Percentiles rank a stretch among this genome's conserved stretches.
Evolutionary conservation across 1,284 basidiomycete genomes (phyloP).

Genomic region (Schizophyllum amplum): DNA sequence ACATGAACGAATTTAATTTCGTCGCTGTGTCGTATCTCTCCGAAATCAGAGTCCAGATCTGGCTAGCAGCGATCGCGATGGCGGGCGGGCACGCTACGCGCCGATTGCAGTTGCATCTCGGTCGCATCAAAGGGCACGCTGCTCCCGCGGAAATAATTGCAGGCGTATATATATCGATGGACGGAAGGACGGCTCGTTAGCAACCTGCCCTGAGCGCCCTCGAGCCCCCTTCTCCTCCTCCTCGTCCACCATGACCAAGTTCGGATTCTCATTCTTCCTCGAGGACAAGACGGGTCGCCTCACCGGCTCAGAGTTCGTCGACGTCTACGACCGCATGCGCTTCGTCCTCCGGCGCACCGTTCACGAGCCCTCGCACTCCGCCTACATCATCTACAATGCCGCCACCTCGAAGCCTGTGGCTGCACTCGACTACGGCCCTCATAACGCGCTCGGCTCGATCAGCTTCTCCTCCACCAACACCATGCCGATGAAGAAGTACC

Average conservation of each 20-base stretch:
- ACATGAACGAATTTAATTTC: neutral
- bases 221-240: neutral
- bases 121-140: neutral
- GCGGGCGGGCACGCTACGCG: neutral
- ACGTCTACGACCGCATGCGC: slow-evolving; percentile 52
- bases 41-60: neutral
- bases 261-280: slow-evolving; percentile 51
- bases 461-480: slow-evolving; percentile 27
- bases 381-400: slow-evolving; percentile 46
- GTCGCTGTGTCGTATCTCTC: neutral
- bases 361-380: slow-evolving; percentile 28
- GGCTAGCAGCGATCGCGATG: neutral
- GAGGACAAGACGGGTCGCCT: slow-evolving; percentile 51
- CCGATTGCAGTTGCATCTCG: neutral
- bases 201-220: neutral
- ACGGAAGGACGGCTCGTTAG: neutral
- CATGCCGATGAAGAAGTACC: slow-evolving; percentile 43
- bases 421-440: slow-evolving; percentile 41
- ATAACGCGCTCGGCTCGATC: slow-evolving; percentile 43
- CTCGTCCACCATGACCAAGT: slow-evolving; percentile 29
- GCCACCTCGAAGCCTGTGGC: slow-evolving; percentile 29
- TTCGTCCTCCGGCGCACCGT: slow-evolving; percentile 42
- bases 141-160: neutral
- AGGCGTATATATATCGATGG: neutral
- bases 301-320: slow-evolving; percentile 46